These are phyloP conservation scores for Pseudocercospora eumusae DNA, from an alignment of 2,329 filamentous ascomycete species.

Conservation along the genomic window DNA sequence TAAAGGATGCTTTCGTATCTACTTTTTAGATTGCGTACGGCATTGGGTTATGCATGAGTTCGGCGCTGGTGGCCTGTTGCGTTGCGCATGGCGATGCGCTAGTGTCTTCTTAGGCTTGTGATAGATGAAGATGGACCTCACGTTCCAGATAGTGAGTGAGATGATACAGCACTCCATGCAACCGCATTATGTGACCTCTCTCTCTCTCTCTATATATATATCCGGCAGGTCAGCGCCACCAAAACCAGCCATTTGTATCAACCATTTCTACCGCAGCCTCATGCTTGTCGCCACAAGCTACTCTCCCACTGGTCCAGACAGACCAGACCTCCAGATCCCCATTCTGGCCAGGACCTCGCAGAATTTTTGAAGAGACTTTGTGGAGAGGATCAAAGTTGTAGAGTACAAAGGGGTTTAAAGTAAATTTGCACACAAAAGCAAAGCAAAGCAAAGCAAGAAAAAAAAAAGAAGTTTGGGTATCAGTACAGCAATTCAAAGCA, in stretches of 20 bases:
- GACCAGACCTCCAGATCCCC: no score
- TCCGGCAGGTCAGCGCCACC: no score
- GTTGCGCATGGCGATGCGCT: neutral
- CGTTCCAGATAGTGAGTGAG: neutral
- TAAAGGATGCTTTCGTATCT: neutral
- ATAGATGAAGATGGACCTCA: neutral
- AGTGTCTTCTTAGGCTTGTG: neutral
- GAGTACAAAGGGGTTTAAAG: neutral
- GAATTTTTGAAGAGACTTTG: no score
- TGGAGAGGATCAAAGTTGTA: neutral
- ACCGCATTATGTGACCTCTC: neutral
- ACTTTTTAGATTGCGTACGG: neutral
- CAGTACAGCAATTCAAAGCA: conserved; percentile 5
- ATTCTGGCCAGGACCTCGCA: no score
- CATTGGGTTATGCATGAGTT: neutral
- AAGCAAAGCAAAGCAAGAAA: no score
- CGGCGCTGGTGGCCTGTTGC: neutral
- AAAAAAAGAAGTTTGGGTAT: conserved; percentile 6
- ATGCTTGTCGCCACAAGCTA: neutral
- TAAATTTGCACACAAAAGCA: conserved; percentile 3
- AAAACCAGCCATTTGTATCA: neutral
- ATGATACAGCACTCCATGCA: neutral
- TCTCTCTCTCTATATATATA: no score
- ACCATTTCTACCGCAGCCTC: neutral
- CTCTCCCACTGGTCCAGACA: no score